Percentiles rank a stretch among this genome's conserved stretches.
These are phyloP conservation scores for Zygoascus meyerae DNA, from an alignment of 1,139 yeast genomes.

Conservation along the genomic window DNA sequence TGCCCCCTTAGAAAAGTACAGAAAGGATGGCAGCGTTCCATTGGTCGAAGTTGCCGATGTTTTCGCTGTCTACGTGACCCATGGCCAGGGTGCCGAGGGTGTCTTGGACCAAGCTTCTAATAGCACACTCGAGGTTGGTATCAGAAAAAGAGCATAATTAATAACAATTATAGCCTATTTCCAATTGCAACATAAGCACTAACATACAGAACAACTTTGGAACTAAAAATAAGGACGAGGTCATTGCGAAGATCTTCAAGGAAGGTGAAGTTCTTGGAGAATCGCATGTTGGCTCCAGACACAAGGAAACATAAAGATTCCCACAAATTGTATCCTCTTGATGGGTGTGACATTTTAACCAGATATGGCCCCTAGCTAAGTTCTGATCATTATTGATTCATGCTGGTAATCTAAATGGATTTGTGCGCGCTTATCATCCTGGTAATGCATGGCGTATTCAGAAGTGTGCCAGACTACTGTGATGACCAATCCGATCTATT, in stretches of 20 bases:
- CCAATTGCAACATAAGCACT: neutral
- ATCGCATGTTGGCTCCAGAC: too few species aligned
- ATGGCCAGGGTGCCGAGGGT: constrained; percentile 65
- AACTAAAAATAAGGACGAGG: constrained; percentile 34
- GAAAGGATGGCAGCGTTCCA: constrained; percentile 48
- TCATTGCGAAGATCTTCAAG: constrained; percentile 49
- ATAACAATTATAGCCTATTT: too few species aligned
- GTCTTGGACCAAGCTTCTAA: constrained; percentile 68
- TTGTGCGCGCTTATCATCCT: too few species aligned
- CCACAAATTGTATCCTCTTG: neutral
- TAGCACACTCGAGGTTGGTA: constrained; percentile 42
- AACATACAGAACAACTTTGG: constrained; percentile 52
- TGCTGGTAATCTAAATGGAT: too few species aligned
- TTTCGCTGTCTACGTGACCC: constrained; percentile 57
- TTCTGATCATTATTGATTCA: too few species aligned
- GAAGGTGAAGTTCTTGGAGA: constrained; percentile 47
- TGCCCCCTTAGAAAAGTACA: constrained; percentile 45
- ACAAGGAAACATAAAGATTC: too few species aligned
- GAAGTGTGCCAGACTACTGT: too few species aligned
- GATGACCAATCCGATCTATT: too few species aligned
- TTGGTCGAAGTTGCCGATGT: constrained; percentile 59
- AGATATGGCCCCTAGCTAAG: too few species aligned
- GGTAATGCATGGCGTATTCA: too few species aligned
- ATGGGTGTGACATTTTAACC: too few species aligned
- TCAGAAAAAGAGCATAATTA: neutral